phyloP scores from a whole-genome alignment of 169 alveolate genomes.

The Plasmodium knowlesi region DNA sequence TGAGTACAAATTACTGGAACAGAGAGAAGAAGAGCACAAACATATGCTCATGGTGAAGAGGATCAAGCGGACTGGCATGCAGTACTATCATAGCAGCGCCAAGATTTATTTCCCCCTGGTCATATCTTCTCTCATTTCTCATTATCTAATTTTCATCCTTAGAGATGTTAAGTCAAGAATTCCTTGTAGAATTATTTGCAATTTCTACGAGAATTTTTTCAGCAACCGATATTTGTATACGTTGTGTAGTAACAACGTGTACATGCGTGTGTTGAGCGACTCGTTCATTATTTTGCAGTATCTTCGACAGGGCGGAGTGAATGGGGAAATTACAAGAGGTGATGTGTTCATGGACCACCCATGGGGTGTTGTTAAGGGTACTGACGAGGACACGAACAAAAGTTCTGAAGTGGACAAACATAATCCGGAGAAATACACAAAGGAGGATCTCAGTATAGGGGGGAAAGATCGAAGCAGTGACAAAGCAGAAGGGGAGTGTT shows the following conservation, averaged over 20 bases:
- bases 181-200: not conserved
- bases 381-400: not conserved
- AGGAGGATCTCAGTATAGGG: not conserved
- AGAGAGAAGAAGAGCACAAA: conserved; percentile 24
- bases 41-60: conserved; percentile 2
- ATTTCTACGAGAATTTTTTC: conserved; percentile 38
- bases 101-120: conserved; percentile 64
- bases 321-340: no score
- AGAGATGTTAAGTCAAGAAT: not conserved
- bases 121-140: conserved; percentile 50
- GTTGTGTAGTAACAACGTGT: conserved; percentile 32
- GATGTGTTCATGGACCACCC: not conserved
- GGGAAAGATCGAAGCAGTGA: not conserved
- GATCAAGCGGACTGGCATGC: not conserved
- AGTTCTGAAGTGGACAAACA: not conserved
- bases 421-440: not conserved
- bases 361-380: not conserved
- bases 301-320: not conserved
- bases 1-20: conserved; percentile 38
- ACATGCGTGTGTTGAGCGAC: conserved; percentile 39
- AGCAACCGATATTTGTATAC: conserved; percentile 66
- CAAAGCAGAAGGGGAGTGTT: not conserved
- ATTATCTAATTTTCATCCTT: conserved; percentile 14
- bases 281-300: conserved; percentile 18
- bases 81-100: conserved; percentile 39